Conservation (phyloP, 225 moss, liverwort and hornwort genomes). For the Physcomitrium patens region DNA sequence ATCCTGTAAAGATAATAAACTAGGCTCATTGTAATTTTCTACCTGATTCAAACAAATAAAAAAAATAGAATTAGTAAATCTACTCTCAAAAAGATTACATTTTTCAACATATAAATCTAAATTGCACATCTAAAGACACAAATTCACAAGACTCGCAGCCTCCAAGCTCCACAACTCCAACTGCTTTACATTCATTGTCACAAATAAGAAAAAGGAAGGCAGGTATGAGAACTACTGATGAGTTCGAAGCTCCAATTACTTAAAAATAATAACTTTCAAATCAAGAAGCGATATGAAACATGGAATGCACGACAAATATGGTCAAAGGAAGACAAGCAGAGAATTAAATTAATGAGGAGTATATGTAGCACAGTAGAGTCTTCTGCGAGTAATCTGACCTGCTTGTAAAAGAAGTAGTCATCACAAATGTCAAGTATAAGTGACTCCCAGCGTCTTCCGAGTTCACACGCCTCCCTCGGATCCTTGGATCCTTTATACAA, state of each 20-base stretch:
- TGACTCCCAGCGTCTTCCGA: conserved; percentile 50
- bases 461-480: conserved; percentile 32
- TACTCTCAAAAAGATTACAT: neutral
- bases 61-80: conserved; percentile 10
- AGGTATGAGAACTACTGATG: neutral
- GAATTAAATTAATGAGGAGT: neutral
- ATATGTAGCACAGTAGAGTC: neutral
- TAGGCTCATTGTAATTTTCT: conserved; percentile 55
- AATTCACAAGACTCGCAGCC: neutral
- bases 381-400: conserved; percentile 30
- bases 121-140: neutral
- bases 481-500: conserved; percentile 39
- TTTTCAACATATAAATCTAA: neutral
- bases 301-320: neutral
- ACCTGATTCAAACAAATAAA: conserved; percentile 39
- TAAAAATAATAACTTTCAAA: neutral
- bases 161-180: neutral
- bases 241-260: neutral
- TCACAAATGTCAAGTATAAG: conserved; percentile 52
- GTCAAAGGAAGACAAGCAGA: neutral
- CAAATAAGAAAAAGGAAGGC: neutral
- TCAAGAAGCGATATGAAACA: neutral
- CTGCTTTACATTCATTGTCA: neutral
- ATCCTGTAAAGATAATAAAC: conserved; percentile 47
- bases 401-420: conserved; percentile 49